Percentiles rank a stretch among this genome's conserved stretches.
Evolutionary conservation across 75 land plant species (phyloP).

Genomic region (Picea sitchensis): DNA sequence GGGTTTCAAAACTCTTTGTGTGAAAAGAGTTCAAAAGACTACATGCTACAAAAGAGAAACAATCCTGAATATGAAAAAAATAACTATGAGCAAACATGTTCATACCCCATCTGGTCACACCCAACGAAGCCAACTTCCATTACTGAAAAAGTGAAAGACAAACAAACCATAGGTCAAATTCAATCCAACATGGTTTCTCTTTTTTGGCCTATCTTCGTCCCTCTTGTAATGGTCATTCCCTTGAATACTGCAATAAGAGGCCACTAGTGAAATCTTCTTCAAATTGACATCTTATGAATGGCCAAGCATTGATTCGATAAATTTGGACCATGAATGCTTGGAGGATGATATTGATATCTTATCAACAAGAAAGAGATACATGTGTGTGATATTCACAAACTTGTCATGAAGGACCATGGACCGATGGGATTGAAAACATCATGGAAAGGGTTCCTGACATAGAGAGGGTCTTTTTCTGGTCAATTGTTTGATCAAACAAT

Average conservation of each 20-base stretch:
- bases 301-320: neutral
- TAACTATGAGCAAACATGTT: too few species aligned
- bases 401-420: conserved; percentile 48
- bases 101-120: too few species aligned
- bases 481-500: conserved; percentile 4
- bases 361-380: neutral
- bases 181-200: conserved; percentile 13
- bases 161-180: conserved; percentile 24
- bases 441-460: conserved; percentile 56
- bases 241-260: conserved; percentile 1
- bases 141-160: conserved; percentile 13
- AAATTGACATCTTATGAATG: neutral
- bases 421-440: conserved; percentile 54
- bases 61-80: too few species aligned
- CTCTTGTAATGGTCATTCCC: conserved; percentile 12
- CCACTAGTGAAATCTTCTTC: neutral
- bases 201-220: conserved; percentile 30
- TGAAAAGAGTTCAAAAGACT: too few species aligned
- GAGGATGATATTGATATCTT: neutral
- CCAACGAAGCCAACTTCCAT: conserved; percentile 5
- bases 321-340: too few species aligned
- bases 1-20: too few species aligned
- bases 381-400: conserved; percentile 44
- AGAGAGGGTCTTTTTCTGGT: conserved; percentile 34
- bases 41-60: too few species aligned